Percentiles rank a stretch among this genome's conserved stretches.
phyloP scores from a whole-genome alignment of 2,329 filamentous ascomycete genomes.

The Xylaria sp. region DNA sequence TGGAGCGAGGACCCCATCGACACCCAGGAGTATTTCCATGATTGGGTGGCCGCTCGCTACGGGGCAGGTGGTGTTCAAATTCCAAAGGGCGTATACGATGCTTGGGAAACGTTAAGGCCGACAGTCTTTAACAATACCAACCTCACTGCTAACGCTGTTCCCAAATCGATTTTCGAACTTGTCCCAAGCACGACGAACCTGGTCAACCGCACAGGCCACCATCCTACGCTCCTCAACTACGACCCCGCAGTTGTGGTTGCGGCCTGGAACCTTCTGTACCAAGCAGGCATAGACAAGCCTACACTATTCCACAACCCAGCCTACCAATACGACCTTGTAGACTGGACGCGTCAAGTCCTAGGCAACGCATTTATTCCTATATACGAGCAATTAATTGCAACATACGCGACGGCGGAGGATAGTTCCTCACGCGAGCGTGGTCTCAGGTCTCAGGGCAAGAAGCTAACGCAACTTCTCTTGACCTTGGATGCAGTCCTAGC shows the following conservation, averaged over 20 bases:
- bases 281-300: conserved; percentile 30
- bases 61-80: conserved; percentile 26
- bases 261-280: conserved; percentile 35
- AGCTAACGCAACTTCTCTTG: conserved; percentile 29
- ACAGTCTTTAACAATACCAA: conserved; percentile 41
- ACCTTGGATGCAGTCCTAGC: conserved; percentile 32
- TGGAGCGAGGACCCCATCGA: conserved; percentile 36
- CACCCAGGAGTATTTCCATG: conserved; percentile 35
- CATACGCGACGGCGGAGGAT: conserved; percentile 16
- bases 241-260: conserved; percentile 29
- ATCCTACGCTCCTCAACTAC: conserved; percentile 38
- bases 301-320: conserved; percentile 34
- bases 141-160: conserved; percentile 35
- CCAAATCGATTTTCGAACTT: conserved; percentile 38
- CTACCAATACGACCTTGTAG: conserved; percentile 38
- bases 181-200: conserved; percentile 32
- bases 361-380: conserved; percentile 37
- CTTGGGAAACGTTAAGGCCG: conserved; percentile 35
- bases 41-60: conserved; percentile 36
- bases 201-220: conserved; percentile 37
- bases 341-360: conserved; percentile 38
- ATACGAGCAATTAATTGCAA: conserved; percentile 34
- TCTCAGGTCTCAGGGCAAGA: conserved; percentile 26
- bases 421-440: background rate
- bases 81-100: conserved; percentile 29